Conservation (phyloP, 306 rosid species). For the Gillenia trifoliata region DNA sequence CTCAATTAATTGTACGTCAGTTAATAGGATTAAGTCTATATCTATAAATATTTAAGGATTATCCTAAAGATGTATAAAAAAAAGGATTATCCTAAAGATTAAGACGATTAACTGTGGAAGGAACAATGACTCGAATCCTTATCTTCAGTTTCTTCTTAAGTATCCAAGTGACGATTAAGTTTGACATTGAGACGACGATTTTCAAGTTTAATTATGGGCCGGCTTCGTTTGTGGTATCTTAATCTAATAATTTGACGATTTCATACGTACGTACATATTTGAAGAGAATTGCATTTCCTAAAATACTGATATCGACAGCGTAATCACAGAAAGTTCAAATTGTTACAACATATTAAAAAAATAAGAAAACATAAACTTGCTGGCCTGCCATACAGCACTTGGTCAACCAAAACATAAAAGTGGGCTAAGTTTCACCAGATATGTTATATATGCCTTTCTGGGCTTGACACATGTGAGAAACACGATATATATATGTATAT, state of each 20-base stretch:
- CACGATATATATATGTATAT: too few species aligned
- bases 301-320: not conserved
- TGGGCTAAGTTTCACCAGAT: too few species aligned
- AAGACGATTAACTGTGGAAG: not conserved
- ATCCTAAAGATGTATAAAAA: not conserved
- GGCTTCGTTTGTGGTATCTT: not conserved
- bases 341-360: too few species aligned
- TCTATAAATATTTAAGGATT: not conserved
- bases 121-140: slow-evolving; percentile 1
- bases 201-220: not conserved
- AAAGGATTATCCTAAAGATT: too few species aligned
- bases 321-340: not conserved
- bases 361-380: not conserved
- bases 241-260: not conserved
- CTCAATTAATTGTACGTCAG: not conserved
- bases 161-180: not conserved
- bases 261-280: not conserved
- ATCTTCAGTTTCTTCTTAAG: not conserved
- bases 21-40: not conserved
- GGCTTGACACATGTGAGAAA: too few species aligned
- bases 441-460: too few species aligned
- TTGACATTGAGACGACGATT: not conserved
- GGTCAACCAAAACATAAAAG: too few species aligned
- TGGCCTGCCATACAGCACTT: too few species aligned
- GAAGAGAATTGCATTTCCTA: not conserved